A percentile compares a stretch with the other conserved stretches of the same genome.
Conservation (phyloP, 2,329 filamentous ascomycete species). For the Capronia coronata region DNA sequence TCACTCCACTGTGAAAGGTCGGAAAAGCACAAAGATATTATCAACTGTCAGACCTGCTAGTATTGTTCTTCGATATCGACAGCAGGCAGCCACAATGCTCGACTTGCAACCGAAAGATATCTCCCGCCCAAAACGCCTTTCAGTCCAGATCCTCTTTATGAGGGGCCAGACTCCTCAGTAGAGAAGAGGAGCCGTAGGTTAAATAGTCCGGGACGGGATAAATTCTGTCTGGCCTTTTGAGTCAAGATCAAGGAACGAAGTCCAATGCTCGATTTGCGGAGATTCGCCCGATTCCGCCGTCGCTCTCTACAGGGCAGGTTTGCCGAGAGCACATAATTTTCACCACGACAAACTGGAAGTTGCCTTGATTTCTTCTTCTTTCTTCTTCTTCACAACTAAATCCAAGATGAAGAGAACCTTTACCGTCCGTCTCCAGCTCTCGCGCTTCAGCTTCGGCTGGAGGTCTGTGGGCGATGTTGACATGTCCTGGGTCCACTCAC, state of each 20-base stretch:
- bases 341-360: constrained; percentile 1
- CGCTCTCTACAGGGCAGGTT: constrained; percentile 7
- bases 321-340: constrained; percentile 8
- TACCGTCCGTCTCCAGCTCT: constrained; percentile 24
- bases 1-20: neutral
- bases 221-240: no score
- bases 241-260: constrained; percentile 24
- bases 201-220: neutral
- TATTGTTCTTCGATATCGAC: no score
- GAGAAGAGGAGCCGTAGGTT: neutral
- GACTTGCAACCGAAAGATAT: no score
- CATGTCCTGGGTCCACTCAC: constrained; percentile 29
- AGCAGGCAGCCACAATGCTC: no score
- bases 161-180: no score
- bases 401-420: constrained; percentile 29
- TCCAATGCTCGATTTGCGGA: constrained; percentile 18
- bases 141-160: no score
- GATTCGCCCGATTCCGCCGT: constrained; percentile 7
- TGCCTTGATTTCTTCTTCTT: constrained; percentile 9
- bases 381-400: constrained; percentile 30
- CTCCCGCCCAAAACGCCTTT: no score
- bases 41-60: no score
- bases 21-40: neutral
- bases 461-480: constrained; percentile 31
- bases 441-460: constrained; percentile 23